Base-by-base conservation (phyloP, 2,329 filamentous ascomycete species). In the Monilinia laxa region DNA sequence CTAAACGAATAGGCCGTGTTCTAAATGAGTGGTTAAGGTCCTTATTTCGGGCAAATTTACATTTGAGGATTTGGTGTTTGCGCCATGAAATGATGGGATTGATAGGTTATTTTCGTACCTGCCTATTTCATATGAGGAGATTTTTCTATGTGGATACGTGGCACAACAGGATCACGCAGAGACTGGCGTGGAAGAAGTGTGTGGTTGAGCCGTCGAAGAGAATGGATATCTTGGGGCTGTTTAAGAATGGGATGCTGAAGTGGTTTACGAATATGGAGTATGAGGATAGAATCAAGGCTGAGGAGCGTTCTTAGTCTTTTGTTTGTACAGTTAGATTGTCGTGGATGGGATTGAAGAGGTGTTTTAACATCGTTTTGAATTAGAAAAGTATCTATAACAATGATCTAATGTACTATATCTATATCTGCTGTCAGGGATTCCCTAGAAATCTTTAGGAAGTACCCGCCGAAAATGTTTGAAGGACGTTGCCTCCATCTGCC, bases 401-500 rank as follows among this genome's bases (percentile, higher is more conserved):
- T 31, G 25, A 11, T 31, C 14, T 53, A 53, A 31, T 52, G 14
- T 53, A 53, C 31, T 31, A 54, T 55, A 20, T 54, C 31, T 31
- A 10, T 11, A 20, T 35, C 12, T n/a, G 5, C 16, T 35, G 25
- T 9, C 3, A 25, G 11, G 11, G 9, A 23, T 40, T 59, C 9
- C 4, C 5, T 42, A n/a, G 14, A 14, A 4, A 2, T 18, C 4
- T 10, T 58, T 31, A 20, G 20, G 16, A 45, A n/a, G 4, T 23
- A 1, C 4, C 4, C 25, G 1, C 7, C n/a, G 25, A 14, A 47
- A 47, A 5, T 1, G 2, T 20, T 3, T 2, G 45, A 11, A 10
- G 12, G 6, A 3, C 7, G 10, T 4, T 31, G 16, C 9, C 14
- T 2, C n/a, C 2, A 3, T 38, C 5, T 14, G 0, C 18, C 7